Base-by-base conservation (phyloP, 352 stramenopile genomes). In the Globisporangium nodosum region DNA sequence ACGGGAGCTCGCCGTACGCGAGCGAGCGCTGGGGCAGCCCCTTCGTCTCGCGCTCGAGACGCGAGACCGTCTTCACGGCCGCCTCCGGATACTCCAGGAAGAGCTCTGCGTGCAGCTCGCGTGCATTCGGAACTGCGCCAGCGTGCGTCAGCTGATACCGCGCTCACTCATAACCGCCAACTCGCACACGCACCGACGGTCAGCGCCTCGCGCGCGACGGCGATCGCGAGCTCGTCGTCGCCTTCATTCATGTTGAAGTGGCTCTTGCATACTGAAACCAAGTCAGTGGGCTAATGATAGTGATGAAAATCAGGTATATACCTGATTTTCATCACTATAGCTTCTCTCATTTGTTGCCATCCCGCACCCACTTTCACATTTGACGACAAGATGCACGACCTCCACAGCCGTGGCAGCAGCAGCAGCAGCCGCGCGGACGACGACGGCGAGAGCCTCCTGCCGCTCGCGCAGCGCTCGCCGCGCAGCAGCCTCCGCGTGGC, bases 41-140 rank as follows among this genome's bases (percentile, higher is more conserved):
- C 58, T 86, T 88, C 49, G 77, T 74, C 63, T 88, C 78, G 33
- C 78, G 78, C 68, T 88, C 78, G 46, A 85, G 61, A 6, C 78
- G 65, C 55, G 78, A 88, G 54, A 85, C 75, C 52, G 69, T 74
- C 61, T 88, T 88, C 18, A 65, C 78, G 31, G 70, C 63, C 0
- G 60, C 58, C 58, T 88, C 78, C 5, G 76, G 68, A 40, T 69
- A 78, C 56, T 71, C 66, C 16, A 47, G 54, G 42, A 87, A 88
- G 49, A 88, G 67, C 58, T 86, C 68, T 5, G 57, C 63, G 48
- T 88, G 78, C 31, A 78, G 62, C 48, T 60, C 57, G 15, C 30
- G 50, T 8, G 61, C 71, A 56, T 88, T 73, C 39, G 73, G 63
- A 51, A 86, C 78, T 85, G 61, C 16, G 42, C 2, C 11, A 43